These are phyloP conservation scores for Xylariaceae sp. DNA, from an alignment of 2,329 filamentous ascomycete species.

Conservation along the genomic window DNA sequence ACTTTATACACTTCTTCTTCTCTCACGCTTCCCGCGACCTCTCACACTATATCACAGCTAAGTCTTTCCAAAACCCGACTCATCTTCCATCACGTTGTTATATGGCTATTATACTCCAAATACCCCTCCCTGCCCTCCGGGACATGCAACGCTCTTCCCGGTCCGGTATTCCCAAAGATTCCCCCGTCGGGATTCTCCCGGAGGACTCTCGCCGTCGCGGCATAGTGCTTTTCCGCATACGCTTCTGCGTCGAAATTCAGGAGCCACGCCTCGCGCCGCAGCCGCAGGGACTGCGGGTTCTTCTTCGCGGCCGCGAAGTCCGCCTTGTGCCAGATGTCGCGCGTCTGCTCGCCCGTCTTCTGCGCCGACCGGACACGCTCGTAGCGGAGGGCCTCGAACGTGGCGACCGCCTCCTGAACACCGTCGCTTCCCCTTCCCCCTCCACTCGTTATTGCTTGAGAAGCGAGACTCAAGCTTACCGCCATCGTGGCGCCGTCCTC, in stretches of 20 bases:
- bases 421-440: too few relatives aligned
- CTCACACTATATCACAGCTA: too few relatives aligned
- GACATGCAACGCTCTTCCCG: constrained; percentile 22
- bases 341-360: constrained; percentile 45
- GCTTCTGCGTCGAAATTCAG: constrained; percentile 46
- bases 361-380: constrained; percentile 43
- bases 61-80: too few relatives aligned
- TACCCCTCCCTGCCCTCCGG: constrained; percentile 26
- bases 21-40: too few relatives aligned
- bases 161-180: constrained; percentile 12
- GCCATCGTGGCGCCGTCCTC: constrained; percentile 39
- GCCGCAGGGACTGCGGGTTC: constrained; percentile 41
- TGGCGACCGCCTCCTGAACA: constrained; percentile 37
- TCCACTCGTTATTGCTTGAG: not conserved
- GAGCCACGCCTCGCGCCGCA: constrained; percentile 49
- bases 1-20: too few relatives aligned
- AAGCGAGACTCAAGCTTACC: too few relatives aligned
- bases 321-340: constrained; percentile 51
- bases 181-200: constrained; percentile 15
- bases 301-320: constrained; percentile 45
- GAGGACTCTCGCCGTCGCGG: constrained; percentile 22
- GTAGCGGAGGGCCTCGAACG: constrained; percentile 43
- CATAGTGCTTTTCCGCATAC: constrained; percentile 36
- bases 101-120: constrained; percentile 22
- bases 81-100: too few relatives aligned